These are phyloP conservation scores for Puccinia triticina DNA, from an alignment of 1,284 basidiomycete genomes.

Conservation along the genomic window DNA sequence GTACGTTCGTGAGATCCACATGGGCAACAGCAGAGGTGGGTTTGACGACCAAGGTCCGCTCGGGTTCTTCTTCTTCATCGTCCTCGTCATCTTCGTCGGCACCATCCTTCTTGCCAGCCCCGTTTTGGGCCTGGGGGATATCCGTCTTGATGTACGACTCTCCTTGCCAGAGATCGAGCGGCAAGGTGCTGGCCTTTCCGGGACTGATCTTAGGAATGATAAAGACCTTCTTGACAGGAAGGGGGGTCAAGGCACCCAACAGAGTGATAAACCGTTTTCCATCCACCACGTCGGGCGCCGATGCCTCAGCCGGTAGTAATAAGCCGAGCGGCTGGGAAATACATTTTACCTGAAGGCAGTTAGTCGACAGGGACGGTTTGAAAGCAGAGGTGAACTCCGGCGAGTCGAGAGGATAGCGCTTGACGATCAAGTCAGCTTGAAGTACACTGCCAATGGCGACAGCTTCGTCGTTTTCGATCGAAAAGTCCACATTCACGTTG, in stretches of 20 bases:
- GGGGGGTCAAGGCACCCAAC: slow-evolving; percentile 72
- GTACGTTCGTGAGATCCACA: slow-evolving; percentile 31
- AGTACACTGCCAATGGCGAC: slow-evolving; percentile 85
- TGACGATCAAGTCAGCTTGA: slow-evolving; percentile 74
- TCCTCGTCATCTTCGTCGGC: slow-evolving; percentile 56
- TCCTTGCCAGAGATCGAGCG: slow-evolving; percentile 85
- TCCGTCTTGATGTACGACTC: slow-evolving; percentile 74
- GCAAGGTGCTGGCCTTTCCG: slow-evolving; percentile 66
- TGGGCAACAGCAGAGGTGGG: slow-evolving; percentile 35
- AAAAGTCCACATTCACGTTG: slow-evolving; percentile 63
- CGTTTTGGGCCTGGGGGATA: slow-evolving; percentile 50
- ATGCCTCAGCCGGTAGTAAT: slow-evolving; percentile 70
- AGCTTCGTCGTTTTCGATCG: slow-evolving; percentile 81
- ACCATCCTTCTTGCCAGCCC: slow-evolving; percentile 61
- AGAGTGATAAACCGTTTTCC: slow-evolving; percentile 71
- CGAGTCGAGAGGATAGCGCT: slow-evolving; percentile 60
- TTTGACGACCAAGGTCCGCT: slow-evolving; percentile 61
- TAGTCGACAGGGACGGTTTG: slow-evolving; percentile 54
- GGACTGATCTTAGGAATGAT: slow-evolving; percentile 71
- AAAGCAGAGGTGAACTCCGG: slow-evolving; percentile 62
- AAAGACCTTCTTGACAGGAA: slow-evolving; percentile 75
- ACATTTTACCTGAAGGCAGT: slow-evolving; percentile 66
- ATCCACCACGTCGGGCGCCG: slow-evolving; percentile 58
- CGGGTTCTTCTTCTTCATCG: slow-evolving; percentile 66
- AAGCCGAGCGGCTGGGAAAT: slow-evolving; percentile 75